Base-by-base conservation (phyloP, 805 yeast genomes). In the Cyberlindnera petersonii region DNA sequence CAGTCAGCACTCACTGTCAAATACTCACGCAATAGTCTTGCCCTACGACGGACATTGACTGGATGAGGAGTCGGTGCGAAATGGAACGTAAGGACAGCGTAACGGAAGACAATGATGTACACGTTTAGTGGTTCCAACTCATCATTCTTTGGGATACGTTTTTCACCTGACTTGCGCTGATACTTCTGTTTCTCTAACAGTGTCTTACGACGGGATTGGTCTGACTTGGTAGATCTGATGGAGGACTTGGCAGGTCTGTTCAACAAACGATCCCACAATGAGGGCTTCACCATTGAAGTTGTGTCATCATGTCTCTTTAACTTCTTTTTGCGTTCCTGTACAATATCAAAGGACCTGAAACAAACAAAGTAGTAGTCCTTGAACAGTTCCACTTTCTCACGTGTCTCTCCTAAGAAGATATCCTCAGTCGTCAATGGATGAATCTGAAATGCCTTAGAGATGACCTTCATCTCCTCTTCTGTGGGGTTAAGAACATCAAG, bases 381-480 rank as follows among this genome's bases (percentile, higher is more conserved):
- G 66, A 91, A 91, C 24, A 93, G 62, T 63, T 91, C 98, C 16
- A 91, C 96, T 57, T 91, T 91, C 60, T 91, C 98, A 48, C 98
- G 76, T 1, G 95, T 84, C 58, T 91, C 98, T 2, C 96, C 96
- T 22, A 89, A 64, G 44, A 85, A 83, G 33, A 91, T 89, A 64
- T 91, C 98, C 58, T 91, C 98, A 0, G 97, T 86, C 1, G 98
- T 91, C 52, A 91, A 72, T 0, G 98, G 98, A 61, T 91, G 98
- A 40, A 91, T 86, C 1, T 95, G 95, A 64, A 91, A 91, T 0
- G 97, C 79, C 53, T 87, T 87, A 20, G 94, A 77, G 11, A 91
- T 52, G 0, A 83, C 93, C 54, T 91, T 88, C 95, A 93, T 86
- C 60, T 91, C 98, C 50, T 88, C 97, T 55, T 93, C 98, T 0